Conservation (phyloP, 2,329 filamentous ascomycete genomes). For the Botrytis fragariae region DNA sequence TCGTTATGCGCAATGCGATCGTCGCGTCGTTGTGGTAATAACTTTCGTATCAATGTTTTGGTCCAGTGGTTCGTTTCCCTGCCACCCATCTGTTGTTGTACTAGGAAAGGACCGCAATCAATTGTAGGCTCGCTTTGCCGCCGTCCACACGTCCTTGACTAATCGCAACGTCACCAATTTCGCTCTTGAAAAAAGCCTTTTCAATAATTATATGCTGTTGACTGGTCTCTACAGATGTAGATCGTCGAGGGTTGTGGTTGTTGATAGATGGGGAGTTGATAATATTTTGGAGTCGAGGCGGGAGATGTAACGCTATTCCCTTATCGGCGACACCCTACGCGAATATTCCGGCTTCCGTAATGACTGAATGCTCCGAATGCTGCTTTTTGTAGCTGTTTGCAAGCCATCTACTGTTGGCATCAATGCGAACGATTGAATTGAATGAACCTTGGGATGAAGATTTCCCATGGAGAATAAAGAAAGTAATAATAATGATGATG, state of each 20-base stretch:
- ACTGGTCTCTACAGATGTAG: slow-evolving; percentile 9
- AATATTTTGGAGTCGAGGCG: slow-evolving; percentile 20
- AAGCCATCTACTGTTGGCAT: background rate
- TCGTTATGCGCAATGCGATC: slow-evolving; percentile 19
- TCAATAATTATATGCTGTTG: background rate
- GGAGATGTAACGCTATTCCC: slow-evolving; percentile 21
- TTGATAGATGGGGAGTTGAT: slow-evolving; percentile 6
- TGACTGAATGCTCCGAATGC: background rate
- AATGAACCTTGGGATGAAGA: background rate
- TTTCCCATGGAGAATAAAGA: background rate
- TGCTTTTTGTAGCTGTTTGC: background rate
- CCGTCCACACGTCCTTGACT: background rate
- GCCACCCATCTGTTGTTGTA: slow-evolving; percentile 14
- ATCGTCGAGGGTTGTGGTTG: slow-evolving; percentile 11
- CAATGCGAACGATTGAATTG: background rate
- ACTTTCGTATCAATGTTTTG: slow-evolving; percentile 12
- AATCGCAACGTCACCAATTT: background rate
- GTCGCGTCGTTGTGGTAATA: slow-evolving; percentile 13
- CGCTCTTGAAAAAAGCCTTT: background rate
- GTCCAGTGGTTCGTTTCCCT: slow-evolving; percentile 15
- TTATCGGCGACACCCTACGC: slow-evolving; percentile 17
- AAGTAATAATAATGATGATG: background rate
- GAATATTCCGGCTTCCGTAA: slow-evolving; percentile 1
- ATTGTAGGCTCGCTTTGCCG: slow-evolving; percentile 16
- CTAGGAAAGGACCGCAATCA: slow-evolving; percentile 11